These are phyloP conservation scores for Globisporangium nagaii DNA, from an alignment of 352 stramenopile genomes.

Conservation along the genomic window DNA sequence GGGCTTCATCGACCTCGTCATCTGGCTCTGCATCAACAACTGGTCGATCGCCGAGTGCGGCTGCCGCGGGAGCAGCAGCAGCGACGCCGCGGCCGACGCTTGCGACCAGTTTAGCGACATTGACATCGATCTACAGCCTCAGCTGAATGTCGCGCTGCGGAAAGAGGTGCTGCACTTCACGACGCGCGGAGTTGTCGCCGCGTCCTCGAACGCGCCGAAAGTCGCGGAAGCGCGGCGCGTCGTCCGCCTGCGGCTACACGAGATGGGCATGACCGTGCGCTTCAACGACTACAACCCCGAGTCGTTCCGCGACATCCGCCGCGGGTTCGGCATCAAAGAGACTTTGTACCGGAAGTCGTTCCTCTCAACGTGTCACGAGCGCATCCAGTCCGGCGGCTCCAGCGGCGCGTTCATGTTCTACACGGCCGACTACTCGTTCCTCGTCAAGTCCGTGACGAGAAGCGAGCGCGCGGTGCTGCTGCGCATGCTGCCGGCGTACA, in stretches of 20 bases:
- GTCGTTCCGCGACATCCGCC: conserved; percentile 74
- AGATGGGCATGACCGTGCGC: conserved; percentile 74
- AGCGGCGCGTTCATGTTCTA: conserved; percentile 91
- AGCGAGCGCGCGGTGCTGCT: conserved; percentile 77
- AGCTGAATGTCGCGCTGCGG: conserved; percentile 81
- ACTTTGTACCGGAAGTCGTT: conserved; percentile 75
- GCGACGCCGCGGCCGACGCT: conserved; percentile 19
- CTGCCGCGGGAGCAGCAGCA: background rate
- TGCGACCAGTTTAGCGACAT: conserved; percentile 63
- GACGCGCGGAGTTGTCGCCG: conserved; percentile 76
- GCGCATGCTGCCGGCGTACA: conserved; percentile 79
- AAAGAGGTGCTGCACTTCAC: conserved; percentile 89
- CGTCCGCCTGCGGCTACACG: conserved; percentile 70
- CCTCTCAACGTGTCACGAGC: conserved; percentile 76
- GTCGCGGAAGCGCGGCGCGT: conserved; percentile 40
- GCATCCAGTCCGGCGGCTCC: conserved; percentile 77
- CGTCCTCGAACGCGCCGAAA: conserved; percentile 58
- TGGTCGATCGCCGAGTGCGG: conserved; percentile 24
- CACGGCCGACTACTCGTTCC: conserved; percentile 79
- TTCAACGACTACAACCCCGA: conserved; percentile 76
- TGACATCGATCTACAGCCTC: conserved; percentile 75
- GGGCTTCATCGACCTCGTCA: conserved; percentile 79
- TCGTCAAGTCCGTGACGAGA: conserved; percentile 85
- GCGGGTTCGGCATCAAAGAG: conserved; percentile 74
- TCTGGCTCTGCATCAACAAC: conserved; percentile 79